Percentiles rank a stretch among this genome's conserved stretches.
These are phyloP conservation scores for Mucor racemosus DNA, from an alignment of 371 early-diverging fungal genomes.

Conservation along the genomic window DNA sequence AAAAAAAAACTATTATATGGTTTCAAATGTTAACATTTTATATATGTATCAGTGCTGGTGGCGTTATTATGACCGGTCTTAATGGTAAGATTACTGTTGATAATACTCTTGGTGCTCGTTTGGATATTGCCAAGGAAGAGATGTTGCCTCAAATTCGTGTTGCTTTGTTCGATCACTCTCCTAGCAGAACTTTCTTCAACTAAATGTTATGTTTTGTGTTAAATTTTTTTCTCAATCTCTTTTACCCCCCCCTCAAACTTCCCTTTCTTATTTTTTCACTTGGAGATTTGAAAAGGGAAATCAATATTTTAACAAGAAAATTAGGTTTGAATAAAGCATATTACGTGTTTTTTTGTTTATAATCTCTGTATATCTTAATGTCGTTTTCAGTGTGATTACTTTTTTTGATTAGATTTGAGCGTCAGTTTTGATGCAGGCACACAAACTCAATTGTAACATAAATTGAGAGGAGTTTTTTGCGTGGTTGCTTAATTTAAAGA, in stretches of 20 bases:
- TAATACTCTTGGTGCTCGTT: conserved; percentile 91
- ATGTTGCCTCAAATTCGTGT: conserved; percentile 92
- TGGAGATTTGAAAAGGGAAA: not conserved
- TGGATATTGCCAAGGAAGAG: conserved; percentile 82
- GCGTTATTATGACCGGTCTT: conserved; percentile 77
- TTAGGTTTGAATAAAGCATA: conserved; percentile 4
- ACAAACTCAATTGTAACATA: too few species aligned
- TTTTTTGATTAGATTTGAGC: too few species aligned
- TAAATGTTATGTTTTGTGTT: conserved; percentile 43
- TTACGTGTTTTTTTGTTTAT: not conserved
- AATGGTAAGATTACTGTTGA: conserved; percentile 81
- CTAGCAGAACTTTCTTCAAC: conserved; percentile 91
- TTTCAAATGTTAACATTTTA: not conserved
- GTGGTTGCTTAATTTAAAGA: too few species aligned
- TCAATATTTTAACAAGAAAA: not conserved
- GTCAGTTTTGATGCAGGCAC: too few species aligned
- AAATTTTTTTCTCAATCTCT: not conserved
- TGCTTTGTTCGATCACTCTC: conserved; percentile 87
- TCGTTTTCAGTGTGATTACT: too few species aligned
- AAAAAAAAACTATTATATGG: too few species aligned
- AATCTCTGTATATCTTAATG: too few species aligned
- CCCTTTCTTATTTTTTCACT: not conserved
- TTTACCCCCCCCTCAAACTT: not conserved
- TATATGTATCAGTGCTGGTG: conserved; percentile 74
- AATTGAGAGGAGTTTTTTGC: too few species aligned